These are phyloP conservation scores for Vigna nakashimae DNA, from an alignment of 306 rosid species.

Conservation along the genomic window DNA sequence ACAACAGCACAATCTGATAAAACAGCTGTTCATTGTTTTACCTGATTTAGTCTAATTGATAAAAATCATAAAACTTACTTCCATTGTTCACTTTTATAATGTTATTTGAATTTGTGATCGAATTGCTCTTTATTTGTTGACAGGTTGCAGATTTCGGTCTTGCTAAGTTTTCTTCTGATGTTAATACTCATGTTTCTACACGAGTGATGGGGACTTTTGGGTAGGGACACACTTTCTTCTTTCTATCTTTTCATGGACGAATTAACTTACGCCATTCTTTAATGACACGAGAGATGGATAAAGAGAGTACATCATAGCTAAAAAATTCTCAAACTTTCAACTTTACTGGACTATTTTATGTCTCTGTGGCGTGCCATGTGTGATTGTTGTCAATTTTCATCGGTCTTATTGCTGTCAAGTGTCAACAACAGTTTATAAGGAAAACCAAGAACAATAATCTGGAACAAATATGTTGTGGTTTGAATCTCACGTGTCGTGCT, in stretches of 20 bases:
- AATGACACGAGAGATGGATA: not conserved
- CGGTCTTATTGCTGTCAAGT: not conserved
- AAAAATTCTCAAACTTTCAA: not conserved
- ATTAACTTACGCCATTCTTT: not conserved
- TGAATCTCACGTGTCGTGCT: conserved; percentile 36
- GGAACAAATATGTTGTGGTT: not conserved
- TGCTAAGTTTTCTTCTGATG: conserved; percentile 82
- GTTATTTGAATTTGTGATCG: not conserved
- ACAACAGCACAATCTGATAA: not conserved
- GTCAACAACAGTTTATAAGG: not conserved
- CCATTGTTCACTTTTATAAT: not conserved
- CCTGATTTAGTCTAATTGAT: not conserved
- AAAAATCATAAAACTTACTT: not conserved
- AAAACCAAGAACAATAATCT: not conserved
- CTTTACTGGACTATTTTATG: not conserved
- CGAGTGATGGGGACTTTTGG: conserved; percentile 99
- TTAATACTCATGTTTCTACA: conserved; percentile 93
- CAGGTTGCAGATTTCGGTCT: conserved; percentile 99
- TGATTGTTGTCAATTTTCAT: not conserved
- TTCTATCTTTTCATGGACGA: conserved; percentile 18
- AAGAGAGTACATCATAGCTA: not conserved
- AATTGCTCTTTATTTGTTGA: conserved; percentile 8
- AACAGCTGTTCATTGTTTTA: not conserved
- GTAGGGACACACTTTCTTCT: conserved; percentile 56
- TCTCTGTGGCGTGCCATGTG: not conserved